Evolutionary conservation across 2,329 filamentous ascomycete genomes (phyloP), one percentile per base, ranked within the genome.

Genomic region (Escovopsis sp.): DNA sequence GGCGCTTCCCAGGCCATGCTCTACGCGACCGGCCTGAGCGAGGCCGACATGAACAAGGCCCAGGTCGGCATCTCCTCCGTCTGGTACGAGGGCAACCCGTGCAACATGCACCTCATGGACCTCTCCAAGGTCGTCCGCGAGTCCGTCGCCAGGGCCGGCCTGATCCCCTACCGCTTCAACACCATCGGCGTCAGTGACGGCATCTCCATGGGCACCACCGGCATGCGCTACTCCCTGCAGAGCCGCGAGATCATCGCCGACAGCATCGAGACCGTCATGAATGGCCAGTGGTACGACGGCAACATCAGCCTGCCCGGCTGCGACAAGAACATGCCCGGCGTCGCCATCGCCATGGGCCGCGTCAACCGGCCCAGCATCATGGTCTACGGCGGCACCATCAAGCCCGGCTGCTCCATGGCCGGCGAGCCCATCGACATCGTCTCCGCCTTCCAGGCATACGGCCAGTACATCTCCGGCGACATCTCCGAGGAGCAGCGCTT

Each of bases 281-380:
- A 87, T 51, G 91, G 87, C 13, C 91, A 98, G 66, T 96, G 88
- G 87, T 96, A 98, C 60, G 91, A 98, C 62, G 89, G 79, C 52
- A 96, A 96, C 64, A 83, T 98, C 58, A 94, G 86, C 41, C 83
- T 98, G 54, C 91, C 91, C 12, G 91, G 91, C 39, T 98, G 91
- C 65, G 91, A 98, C 74, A 98, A 98, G 78, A 98, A 98, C 68
- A 96, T 98, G 91, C 87, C 87, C 1, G 84, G 84, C 62, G 84
- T 91, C 11, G 67, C 87, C 53, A 91, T 91, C 56, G 91, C 88
- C 43, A 95, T 95, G 84, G 89, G 87, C 32, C 77, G 91, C 52
- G 79, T 95, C 50, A 96, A 98, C 69, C 72, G 91, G 37, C 91
- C 91, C 27, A 87, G 84, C 53, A 71, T 98, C 58, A 98, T 98